Base-by-base conservation (phyloP, 129 eudicot genomes). In the Silybum marianum region DNA sequence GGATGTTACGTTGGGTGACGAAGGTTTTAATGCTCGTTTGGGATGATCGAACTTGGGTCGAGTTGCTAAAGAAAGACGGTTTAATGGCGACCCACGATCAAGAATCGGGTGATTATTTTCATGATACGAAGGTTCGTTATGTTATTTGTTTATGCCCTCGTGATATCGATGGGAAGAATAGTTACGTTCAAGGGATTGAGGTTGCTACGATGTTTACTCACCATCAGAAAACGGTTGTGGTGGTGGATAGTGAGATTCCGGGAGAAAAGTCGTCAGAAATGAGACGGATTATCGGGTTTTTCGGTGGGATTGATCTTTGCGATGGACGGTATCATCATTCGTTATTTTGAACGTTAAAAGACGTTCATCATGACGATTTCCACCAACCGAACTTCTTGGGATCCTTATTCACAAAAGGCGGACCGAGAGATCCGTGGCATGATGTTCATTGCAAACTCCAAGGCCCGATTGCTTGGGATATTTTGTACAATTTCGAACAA, bases 341-440 rank as follows among this genome's bases (percentile, higher is more conserved):
- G 10, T 79, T 95, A 65, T 95, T 95, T 48, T 24, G 84, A 76
- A 90, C 98, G 2, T 19, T 95, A 68, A 82, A 83, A 36, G 86
- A 85, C 9, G 86, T 88, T 58, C 98, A 95, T 69, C 84, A 78
- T 10, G 83, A 89, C 0, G 98, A 95, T 76, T 95, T 92, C 25
- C 97, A 95, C 80, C 98, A 95, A 40, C 98, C 94, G 0, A 95
- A 92, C 67, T 95, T 95, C 69, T 46, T 83, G 2, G 94, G 96
- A 0, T 82, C 98, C 32, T 81, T 89, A 0, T 85, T 95, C 77
- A 54, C 19, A 9, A 89, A 85, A 85, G 98, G 98, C 4, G 98
- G 97, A 0, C 97, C 98, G 4, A 85, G 98, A 71, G 98, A 95
- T 82, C 98, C 98, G 1, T 95, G 98, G 98, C 98, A 95, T 54